Evolutionary conservation across 441 rosid species (phyloP).

Genomic region (Daphne laureola): DNA sequence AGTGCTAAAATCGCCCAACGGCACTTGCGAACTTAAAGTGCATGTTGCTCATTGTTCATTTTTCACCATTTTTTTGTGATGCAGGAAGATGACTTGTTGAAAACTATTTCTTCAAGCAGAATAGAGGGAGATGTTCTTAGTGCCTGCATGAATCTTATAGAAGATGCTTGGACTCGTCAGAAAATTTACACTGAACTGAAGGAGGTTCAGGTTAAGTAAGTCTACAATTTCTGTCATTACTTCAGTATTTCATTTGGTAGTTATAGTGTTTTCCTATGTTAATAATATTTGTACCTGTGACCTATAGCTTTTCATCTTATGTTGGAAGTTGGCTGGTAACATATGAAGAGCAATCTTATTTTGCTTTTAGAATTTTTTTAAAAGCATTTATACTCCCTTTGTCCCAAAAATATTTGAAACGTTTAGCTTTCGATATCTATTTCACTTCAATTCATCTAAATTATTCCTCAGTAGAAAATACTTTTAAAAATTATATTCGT

Average conservation of each 20-base stretch:
- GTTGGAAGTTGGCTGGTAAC: neutral
- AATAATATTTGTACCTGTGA: neutral
- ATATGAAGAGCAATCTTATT: neutral
- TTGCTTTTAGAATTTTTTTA: neutral
- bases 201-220: slow-evolving; percentile 77
- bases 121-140: slow-evolving; percentile 72
- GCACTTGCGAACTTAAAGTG: too few relatives aligned
- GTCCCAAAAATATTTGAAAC: neutral
- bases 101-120: slow-evolving; percentile 56
- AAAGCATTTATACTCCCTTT: slow-evolving; percentile 3
- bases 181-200: slow-evolving; percentile 36
- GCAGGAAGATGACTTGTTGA: slow-evolving; percentile 86
- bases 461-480: too few relatives aligned
- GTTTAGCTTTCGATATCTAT: too few relatives aligned
- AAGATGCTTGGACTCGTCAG: slow-evolving; percentile 58
- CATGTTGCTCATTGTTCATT: too few relatives aligned
- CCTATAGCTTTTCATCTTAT: neutral
- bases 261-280: neutral
- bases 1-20: too few relatives aligned
- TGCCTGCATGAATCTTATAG: slow-evolving; percentile 61
- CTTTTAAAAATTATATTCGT: too few relatives aligned
- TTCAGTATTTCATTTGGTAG: slow-evolving; percentile 1
- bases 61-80: slow-evolving; percentile 12
- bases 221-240: slow-evolving; percentile 4
- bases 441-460: too few relatives aligned